Percentiles rank a stretch among this genome's conserved stretches.
These are phyloP conservation scores for Parastagonospora avenae DNA, from an alignment of 2,329 filamentous ascomycete species.

Conservation along the genomic window DNA sequence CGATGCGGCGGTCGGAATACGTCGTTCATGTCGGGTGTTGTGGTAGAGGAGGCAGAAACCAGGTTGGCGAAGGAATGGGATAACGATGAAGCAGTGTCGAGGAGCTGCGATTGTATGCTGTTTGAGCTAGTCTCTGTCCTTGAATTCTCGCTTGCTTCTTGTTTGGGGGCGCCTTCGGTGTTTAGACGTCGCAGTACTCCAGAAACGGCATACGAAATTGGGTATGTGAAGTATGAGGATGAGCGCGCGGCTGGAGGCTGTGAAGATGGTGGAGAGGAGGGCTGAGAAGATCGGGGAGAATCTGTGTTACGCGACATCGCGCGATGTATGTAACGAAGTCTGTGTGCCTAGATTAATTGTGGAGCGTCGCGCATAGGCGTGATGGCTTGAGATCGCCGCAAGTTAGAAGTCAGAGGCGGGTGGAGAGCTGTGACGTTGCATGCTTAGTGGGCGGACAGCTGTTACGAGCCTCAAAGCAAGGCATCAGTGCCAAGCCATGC, in stretches of 20 bases:
- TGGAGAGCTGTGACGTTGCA: slow-evolving; percentile 32
- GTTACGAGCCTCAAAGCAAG: slow-evolving; percentile 8
- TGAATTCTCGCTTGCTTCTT: slow-evolving; percentile 10
- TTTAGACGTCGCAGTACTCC: slow-evolving; percentile 55
- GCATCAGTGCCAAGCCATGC: slow-evolving; percentile 4
- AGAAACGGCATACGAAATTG: slow-evolving; percentile 55
- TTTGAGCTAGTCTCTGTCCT: slow-evolving; percentile 6
- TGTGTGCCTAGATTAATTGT: slow-evolving; percentile 24
- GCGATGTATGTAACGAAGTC: slow-evolving; percentile 6
- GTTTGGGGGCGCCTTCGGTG: slow-evolving; percentile 42
- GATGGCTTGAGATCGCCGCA: slow-evolving; percentile 18
- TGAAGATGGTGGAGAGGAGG: slow-evolving; percentile 16
- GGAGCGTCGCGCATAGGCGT: slow-evolving; percentile 27
- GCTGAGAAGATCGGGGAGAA: slow-evolving; percentile 7
- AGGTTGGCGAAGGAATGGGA: slow-evolving; percentile 44
- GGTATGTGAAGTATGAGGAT: slow-evolving; percentile 55
- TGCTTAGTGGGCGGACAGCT: slow-evolving; percentile 32
- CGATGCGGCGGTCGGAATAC: slow-evolving; percentile 67
- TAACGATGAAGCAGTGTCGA: slow-evolving; percentile 28
- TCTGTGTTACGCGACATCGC: slow-evolving; percentile 37
- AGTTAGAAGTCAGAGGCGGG: slow-evolving; percentile 9
- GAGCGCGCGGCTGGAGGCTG: slow-evolving; percentile 29
- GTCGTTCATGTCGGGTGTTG: slow-evolving; percentile 55
- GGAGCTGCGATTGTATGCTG: slow-evolving; percentile 25
- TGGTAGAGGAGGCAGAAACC: slow-evolving; percentile 29